These are phyloP conservation scores for Paxillus rubicundulus DNA, from an alignment of 768 basidiomycete species.

Conservation along the genomic window DNA sequence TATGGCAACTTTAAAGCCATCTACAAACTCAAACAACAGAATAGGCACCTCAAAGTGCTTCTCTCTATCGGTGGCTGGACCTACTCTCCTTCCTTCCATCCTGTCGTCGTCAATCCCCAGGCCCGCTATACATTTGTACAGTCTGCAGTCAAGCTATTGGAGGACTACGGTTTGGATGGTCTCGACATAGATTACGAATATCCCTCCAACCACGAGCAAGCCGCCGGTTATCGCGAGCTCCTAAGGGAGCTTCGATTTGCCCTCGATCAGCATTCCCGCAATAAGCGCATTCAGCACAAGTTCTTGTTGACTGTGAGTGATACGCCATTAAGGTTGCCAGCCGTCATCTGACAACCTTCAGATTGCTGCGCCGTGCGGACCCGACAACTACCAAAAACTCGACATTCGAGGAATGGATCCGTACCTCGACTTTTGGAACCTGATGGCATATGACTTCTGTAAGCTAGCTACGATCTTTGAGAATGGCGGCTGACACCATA, in stretches of 20 bases:
- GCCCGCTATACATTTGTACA: conserved; percentile 77
- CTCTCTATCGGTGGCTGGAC: conserved; percentile 97
- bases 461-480: conserved; percentile 20
- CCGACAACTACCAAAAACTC: conserved; percentile 79
- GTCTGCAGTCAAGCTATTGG: conserved; percentile 73
- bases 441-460: conserved; percentile 94
- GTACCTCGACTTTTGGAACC: conserved; percentile 92
- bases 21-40: conserved; percentile 83
- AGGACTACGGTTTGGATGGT: conserved; percentile 92
- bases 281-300: conserved; percentile 56
- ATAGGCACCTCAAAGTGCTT: conserved; percentile 76
- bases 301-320: conserved; percentile 72
- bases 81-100: conserved; percentile 84
- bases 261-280: conserved; percentile 70
- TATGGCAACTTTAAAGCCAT: conserved; percentile 96
- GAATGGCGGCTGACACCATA: conserved; percentile 10
- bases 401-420: conserved; percentile 81
- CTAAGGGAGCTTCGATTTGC: conserved; percentile 71
- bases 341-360: conserved; percentile 26
- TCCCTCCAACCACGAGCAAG: conserved; percentile 74
- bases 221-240: conserved; percentile 79
- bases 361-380: conserved; percentile 93
- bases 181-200: conserved; percentile 94
- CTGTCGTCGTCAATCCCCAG: conserved; percentile 63
- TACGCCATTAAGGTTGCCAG: neutral